Percentiles rank a stretch among this genome's conserved stretches.
Evolutionary conservation across 2,329 filamentous ascomycete species (phyloP).

Genomic region (Claviceps pazoutovae): DNA sequence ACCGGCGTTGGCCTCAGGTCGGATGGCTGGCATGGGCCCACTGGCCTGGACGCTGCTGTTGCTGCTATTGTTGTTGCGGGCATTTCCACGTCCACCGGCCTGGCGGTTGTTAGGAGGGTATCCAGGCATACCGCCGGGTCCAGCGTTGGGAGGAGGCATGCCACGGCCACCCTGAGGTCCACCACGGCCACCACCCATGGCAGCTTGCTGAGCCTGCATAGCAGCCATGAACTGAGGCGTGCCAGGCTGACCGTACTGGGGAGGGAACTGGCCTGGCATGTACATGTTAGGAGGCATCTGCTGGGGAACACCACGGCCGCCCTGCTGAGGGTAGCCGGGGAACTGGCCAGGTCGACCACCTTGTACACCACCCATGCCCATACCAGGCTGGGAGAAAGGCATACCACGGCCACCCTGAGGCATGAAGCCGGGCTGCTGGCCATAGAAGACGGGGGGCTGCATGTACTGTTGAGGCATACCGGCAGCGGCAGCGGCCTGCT

Average conservation of each 20-base stretch:
- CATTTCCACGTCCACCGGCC: constrained; percentile 33
- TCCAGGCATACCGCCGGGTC: constrained; percentile 35
- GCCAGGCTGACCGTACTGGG: constrained; percentile 65
- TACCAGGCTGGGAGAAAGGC: constrained; percentile 49
- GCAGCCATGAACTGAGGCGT: constrained; percentile 70
- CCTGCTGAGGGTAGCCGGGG: constrained; percentile 72
- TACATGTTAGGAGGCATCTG: constrained; percentile 83
- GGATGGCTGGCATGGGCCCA: constrained; percentile 33
- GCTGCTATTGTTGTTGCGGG: constrained; percentile 13
- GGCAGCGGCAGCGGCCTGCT: constrained; percentile 84
- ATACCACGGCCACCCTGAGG: constrained; percentile 51
- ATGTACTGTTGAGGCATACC: constrained; percentile 82
- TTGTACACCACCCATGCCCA: constrained; percentile 58
- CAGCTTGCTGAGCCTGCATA: constrained; percentile 58
- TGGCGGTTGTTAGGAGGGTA: constrained; percentile 43
- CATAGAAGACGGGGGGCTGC: constrained; percentile 86
- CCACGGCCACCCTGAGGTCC: constrained; percentile 56
- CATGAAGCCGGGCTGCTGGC: constrained; percentile 60
- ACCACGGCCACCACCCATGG: constrained; percentile 46
- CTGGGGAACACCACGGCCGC: constrained; percentile 76
- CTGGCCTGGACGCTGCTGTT: constrained; percentile 17
- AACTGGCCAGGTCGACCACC: constrained; percentile 78
- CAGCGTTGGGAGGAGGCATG: constrained; percentile 55
- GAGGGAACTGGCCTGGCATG: constrained; percentile 67
- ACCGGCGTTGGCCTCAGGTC: constrained; percentile 18